Evolutionary conservation across 2,329 filamentous ascomycete species (phyloP).

Genomic region (Immersiporthe knoxdaviesiana): DNA sequence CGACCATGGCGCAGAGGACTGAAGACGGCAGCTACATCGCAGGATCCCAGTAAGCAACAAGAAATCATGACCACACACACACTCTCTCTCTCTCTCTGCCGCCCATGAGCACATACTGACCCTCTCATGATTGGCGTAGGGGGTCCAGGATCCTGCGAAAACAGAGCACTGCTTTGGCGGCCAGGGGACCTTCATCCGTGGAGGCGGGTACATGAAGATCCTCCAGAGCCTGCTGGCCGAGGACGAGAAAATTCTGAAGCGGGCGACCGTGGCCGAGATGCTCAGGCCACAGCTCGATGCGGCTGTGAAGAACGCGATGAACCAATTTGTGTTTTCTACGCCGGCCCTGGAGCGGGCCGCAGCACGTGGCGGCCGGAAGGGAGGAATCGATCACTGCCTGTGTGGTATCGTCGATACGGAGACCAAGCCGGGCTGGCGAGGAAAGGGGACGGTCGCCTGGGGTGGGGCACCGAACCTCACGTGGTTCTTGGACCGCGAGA

Average conservation of each 20-base stretch:
- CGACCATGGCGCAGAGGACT: conserved; percentile 44
- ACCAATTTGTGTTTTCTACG: conserved; percentile 37
- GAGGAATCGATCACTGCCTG: conserved; percentile 45
- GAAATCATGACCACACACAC: no score
- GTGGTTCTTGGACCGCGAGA: conserved; percentile 55
- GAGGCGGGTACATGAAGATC: conserved; percentile 48
- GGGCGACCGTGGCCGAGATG: conserved; percentile 47
- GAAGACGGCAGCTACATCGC: conserved; percentile 41
- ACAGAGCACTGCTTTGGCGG: conserved; percentile 48
- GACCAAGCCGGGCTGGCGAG: conserved; percentile 48
- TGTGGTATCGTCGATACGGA: conserved; percentile 46
- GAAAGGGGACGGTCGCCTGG: conserved; percentile 48
- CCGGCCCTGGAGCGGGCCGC: conserved; percentile 39
- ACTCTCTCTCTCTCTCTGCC: no score
- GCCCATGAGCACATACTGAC: no score
- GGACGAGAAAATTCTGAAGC: conserved; percentile 51
- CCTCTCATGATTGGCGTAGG: background rate
- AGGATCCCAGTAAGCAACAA: conserved; percentile 38
- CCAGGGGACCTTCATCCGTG: conserved; percentile 46
- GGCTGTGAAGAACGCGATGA: conserved; percentile 34
- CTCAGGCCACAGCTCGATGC: conserved; percentile 50
- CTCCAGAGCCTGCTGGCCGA: conserved; percentile 51
- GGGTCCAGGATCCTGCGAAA: conserved; percentile 38
- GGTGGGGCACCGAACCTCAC: conserved; percentile 49
- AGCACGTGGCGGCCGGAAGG: conserved; percentile 28